phyloP scores from a whole-genome alignment of 23 red algal genomes.

The Gracilaria vermiculophylla region DNA sequence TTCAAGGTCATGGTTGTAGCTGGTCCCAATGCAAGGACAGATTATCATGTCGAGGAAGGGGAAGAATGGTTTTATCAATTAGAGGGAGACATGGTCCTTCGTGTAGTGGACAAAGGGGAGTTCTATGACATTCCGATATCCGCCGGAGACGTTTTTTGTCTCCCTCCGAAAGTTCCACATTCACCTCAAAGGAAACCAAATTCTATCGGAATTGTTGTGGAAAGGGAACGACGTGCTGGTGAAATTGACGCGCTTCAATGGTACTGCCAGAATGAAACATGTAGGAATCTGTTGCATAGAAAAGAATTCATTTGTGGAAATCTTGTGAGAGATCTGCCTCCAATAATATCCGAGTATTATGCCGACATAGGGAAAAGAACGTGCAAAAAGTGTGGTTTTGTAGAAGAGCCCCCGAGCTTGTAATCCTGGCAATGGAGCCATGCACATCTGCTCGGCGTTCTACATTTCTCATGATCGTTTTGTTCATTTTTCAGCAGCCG shows the following conservation, averaged over 20 bases:
- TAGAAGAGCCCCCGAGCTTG: slow-evolving; percentile 40
- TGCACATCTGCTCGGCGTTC: neutral
- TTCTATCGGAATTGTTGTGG: slow-evolving; percentile 91
- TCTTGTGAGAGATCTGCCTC: slow-evolving; percentile 80
- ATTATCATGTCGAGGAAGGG: slow-evolving; percentile 90
- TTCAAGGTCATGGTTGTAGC: slow-evolving; percentile 97
- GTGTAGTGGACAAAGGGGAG: slow-evolving; percentile 71
- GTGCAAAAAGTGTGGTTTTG: slow-evolving; percentile 85
- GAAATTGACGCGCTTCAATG: slow-evolving; percentile 89
- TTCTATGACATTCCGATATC: slow-evolving; percentile 79
- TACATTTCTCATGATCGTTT: no score
- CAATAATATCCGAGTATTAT: slow-evolving; percentile 85
- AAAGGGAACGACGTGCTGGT: slow-evolving; percentile 67
- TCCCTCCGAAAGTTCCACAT: slow-evolving; percentile 83
- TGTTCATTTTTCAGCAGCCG: no score
- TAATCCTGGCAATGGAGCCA: neutral
- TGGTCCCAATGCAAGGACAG: slow-evolving; percentile 91
- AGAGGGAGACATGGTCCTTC: slow-evolving; percentile 81
- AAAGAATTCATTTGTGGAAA: slow-evolving; percentile 84
- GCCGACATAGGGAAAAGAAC: slow-evolving; percentile 65
- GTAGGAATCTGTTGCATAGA: slow-evolving; percentile 62
- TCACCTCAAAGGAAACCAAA: slow-evolving; percentile 75
- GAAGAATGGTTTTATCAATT: slow-evolving; percentile 99
- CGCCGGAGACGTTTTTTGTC: slow-evolving; percentile 82
- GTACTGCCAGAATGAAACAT: slow-evolving; percentile 86